Conservation (phyloP, 768 basidiomycete genomes). For the Lenzites betulinus region DNA sequence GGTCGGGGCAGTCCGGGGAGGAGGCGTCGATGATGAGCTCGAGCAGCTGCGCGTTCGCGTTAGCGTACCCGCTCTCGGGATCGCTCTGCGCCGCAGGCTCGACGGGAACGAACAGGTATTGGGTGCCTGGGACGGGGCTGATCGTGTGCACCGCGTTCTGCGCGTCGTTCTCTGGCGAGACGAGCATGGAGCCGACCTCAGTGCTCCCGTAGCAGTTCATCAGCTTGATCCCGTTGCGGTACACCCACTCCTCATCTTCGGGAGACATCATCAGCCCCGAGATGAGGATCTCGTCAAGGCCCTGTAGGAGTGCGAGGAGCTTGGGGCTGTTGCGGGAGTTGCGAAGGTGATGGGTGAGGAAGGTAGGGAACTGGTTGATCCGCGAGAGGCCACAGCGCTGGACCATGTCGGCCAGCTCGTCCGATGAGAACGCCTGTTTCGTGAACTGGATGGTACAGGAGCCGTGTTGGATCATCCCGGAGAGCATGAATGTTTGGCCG, state of each 20-base stretch:
- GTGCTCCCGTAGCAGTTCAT: constrained; percentile 39
- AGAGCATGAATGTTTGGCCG: constrained; percentile 65
- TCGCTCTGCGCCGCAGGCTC: constrained; percentile 40
- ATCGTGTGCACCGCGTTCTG: constrained; percentile 52
- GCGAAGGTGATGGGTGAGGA: constrained; percentile 32
- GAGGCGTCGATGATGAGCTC: constrained; percentile 69
- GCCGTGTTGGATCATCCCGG: constrained; percentile 29
- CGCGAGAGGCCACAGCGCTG: constrained; percentile 49
- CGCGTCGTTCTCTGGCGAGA: constrained; percentile 28
- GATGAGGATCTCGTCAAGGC: constrained; percentile 33
- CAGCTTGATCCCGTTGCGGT: constrained; percentile 43
- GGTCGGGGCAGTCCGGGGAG: constrained; percentile 71
- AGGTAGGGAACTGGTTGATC: constrained; percentile 34
- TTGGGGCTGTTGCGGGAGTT: constrained; percentile 63
- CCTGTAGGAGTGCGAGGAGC: constrained; percentile 39
- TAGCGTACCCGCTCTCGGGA: constrained; percentile 42
- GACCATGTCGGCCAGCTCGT: constrained; percentile 46
- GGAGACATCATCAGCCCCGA: constrained; percentile 36
- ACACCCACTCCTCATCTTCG: constrained; percentile 51
- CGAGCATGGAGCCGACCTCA: constrained; percentile 32
- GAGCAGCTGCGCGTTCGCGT: constrained; percentile 52
- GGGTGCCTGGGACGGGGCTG: constrained; percentile 55
- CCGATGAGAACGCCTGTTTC: constrained; percentile 30
- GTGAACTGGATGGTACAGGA: constrained; percentile 32
- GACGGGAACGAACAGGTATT: constrained; percentile 66